Percentiles rank a stretch among this genome's conserved stretches.
Evolutionary conservation across 108 stramenopile genomes (phyloP).

Genomic region (Cyclotella kingstonii): DNA sequence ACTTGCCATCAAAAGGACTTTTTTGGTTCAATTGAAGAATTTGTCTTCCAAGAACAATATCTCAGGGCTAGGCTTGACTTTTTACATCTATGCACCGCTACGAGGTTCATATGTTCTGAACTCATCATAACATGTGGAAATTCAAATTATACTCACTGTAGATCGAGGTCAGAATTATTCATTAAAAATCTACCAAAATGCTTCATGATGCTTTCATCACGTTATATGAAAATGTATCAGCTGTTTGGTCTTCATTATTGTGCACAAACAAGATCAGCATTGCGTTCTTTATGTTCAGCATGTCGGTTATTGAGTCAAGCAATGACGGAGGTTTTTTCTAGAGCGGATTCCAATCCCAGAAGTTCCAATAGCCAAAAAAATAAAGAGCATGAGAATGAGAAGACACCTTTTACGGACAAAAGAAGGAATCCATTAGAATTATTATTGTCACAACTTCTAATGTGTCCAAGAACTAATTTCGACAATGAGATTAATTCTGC

Average conservation of each 20-base stretch:
- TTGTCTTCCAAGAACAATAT: slow-evolving; percentile 22
- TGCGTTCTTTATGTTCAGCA: slow-evolving; percentile 20
- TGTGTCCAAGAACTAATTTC: background rate
- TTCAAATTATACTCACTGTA: slow-evolving; percentile 1
- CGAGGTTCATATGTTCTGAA: slow-evolving; percentile 9
- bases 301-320: slow-evolving; percentile 12
- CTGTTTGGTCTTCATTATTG: slow-evolving; percentile 30
- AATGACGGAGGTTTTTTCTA: background rate
- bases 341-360: background rate
- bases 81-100: slow-evolving; percentile 7
- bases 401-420: background rate
- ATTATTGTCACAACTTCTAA: slow-evolving; percentile 6
- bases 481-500: background rate
- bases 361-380: background rate
- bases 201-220: slow-evolving; percentile 18
- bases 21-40: background rate
- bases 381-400: slow-evolving; percentile 8
- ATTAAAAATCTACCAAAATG: slow-evolving; percentile 8
- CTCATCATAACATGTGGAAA: slow-evolving; percentile 16
- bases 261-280: slow-evolving; percentile 20
- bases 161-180: slow-evolving; percentile 8
- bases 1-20: background rate
- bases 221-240: slow-evolving; percentile 22
- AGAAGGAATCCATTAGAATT: slow-evolving; percentile 8
- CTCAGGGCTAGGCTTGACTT: slow-evolving; percentile 14